These are phyloP conservation scores for Solanum megistacrolobum DNA, from an alignment of 257 asterid genomes.

Conservation along the genomic window DNA sequence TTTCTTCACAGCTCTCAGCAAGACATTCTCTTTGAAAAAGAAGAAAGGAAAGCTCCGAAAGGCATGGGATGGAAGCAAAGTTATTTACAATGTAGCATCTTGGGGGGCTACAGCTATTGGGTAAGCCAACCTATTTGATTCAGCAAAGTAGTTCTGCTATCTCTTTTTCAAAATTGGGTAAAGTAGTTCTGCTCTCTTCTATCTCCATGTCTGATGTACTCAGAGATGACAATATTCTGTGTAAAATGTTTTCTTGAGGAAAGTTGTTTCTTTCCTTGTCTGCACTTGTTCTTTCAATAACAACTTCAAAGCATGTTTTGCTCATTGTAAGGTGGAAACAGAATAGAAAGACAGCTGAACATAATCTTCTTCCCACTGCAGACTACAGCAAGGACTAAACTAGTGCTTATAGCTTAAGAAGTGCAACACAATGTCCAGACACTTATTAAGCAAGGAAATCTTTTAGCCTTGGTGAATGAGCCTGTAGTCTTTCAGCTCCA, in stretches of 20 bases:
- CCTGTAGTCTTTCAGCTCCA: background rate
- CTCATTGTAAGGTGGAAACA: background rate
- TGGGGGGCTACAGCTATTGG: slow-evolving; percentile 99
- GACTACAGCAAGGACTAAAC: background rate
- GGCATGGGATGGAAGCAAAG: slow-evolving; percentile 99
- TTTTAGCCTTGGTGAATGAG: background rate
- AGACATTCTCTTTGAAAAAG: slow-evolving; percentile 83
- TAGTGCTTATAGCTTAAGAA: background rate
- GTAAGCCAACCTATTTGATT: slow-evolving; percentile 34
- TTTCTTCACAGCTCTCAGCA: slow-evolving; percentile 69
- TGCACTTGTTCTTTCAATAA: background rate
- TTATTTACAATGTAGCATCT: slow-evolving; percentile 86
- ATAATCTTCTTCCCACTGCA: background rate
- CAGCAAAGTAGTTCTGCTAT: background rate
- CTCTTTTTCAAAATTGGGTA: background rate
- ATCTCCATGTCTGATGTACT: background rate
- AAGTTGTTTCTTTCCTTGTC: background rate
- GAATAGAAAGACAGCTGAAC: background rate
- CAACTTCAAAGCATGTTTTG: background rate
- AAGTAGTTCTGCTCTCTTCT: background rate
- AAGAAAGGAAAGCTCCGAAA: slow-evolving; percentile 84
- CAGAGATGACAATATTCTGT: background rate
- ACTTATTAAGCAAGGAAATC: background rate
- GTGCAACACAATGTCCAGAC: background rate
- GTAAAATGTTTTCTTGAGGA: background rate